Evolutionary conservation across 2,329 filamentous ascomycete species (phyloP), one percentile per base, ranked within the genome.

Genomic region (Stachybotrys elegans): DNA sequence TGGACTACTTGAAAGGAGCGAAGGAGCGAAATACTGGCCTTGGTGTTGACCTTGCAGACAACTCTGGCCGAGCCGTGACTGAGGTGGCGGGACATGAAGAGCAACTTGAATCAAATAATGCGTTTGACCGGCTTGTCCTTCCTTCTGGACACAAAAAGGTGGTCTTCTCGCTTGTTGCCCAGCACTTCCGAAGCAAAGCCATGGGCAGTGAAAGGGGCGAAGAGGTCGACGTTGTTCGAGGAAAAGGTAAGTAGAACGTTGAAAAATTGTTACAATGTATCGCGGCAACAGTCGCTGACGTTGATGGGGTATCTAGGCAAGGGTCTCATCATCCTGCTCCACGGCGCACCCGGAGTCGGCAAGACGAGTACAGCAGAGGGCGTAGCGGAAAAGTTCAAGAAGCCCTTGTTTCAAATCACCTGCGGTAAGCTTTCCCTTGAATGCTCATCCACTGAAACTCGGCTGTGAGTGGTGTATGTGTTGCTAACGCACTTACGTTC

Each of bases 231-330:
- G 49, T 64, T 11, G 54, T 66, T 0, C 45, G 43, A 3, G 61
- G 61, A 0, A 67, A 65, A 53, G 62, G 61, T 61, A 43, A 54
- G 48, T 41, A 17, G n/a, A n/a, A n/a, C n/a, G n/a, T n/a, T n/a
- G n/a, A n/a, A n/a, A n/a, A n/a, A n/a, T n/a, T n/a, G n/a, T n/a
- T n/a, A n/a, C n/a, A n/a, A n/a, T n/a, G n/a, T n/a, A n/a, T n/a
- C n/a, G n/a, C n/a, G n/a, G n/a, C n/a, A n/a, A n/a, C n/a, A n/a
- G n/a, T n/a, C n/a, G n/a, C n/a, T n/a, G n/a, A n/a, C n/a, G n/a
- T n/a, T n/a, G n/a, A n/a, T n/a, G n/a, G n/a, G n/a, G n/a, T n/a
- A n/a, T n/a, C n/a, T n/a, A 57, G 58, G 58, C 11, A 58, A 58
- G 21, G 57, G 59, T 0, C 50, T 56, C 17, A 55, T 60, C 3